Conservation (phyloP, 106 monocot genomes). For the Dioscorea dumetorum region DNA sequence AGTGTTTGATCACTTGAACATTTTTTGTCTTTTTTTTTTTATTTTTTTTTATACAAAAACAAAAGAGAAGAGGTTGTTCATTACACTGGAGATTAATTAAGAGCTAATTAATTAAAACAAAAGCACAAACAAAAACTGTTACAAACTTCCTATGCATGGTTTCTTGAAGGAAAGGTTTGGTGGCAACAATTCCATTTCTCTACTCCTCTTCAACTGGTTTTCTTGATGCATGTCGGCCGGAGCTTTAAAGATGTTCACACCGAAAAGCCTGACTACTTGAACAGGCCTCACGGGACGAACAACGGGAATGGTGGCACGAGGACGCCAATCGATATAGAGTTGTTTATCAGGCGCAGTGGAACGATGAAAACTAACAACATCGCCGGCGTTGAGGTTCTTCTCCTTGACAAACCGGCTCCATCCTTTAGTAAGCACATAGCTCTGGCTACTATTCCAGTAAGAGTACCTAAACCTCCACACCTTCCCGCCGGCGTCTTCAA, state of each 20-base stretch:
- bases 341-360: slow-evolving; percentile 22
- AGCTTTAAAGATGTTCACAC: slow-evolving; percentile 29
- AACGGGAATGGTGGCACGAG: not conserved
- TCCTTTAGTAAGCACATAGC: slow-evolving; percentile 88
- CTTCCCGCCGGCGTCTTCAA: slow-evolving; percentile 63
- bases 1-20: not conserved
- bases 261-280: slow-evolving; percentile 40
- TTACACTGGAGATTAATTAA: not conserved
- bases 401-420: slow-evolving; percentile 96
- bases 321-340: slow-evolving; percentile 37
- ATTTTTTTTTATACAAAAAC: too few species aligned
- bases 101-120: not conserved
- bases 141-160: slow-evolving; percentile 8
- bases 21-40: not conserved
- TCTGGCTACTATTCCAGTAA: slow-evolving; percentile 97
- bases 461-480: slow-evolving; percentile 84
- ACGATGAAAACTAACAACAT: slow-evolving; percentile 32
- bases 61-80: not conserved
- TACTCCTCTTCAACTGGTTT: slow-evolving; percentile 5
- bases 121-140: not conserved
- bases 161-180: slow-evolving; percentile 1
- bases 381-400: slow-evolving; percentile 55
- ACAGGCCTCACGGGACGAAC: not conserved
- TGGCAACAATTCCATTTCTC: slow-evolving; percentile 8
- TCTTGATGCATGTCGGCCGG: not conserved